Evolutionary conservation across 768 basidiomycete genomes (phyloP), one percentile per base, ranked within the genome.

Genomic region (Hydnum rufescens): DNA sequence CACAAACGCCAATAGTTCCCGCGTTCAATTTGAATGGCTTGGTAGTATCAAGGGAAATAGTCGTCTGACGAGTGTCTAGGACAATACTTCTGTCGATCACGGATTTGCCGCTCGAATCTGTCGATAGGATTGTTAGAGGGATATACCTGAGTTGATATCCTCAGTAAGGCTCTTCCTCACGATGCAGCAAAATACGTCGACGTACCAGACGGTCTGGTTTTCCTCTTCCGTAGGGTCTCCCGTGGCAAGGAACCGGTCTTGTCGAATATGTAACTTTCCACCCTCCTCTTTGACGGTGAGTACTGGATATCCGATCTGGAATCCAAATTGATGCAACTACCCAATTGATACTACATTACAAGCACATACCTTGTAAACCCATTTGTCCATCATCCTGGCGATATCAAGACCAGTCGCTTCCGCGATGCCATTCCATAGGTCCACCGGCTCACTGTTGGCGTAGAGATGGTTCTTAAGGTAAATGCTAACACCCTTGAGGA

Each of bases 381-480:
- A 97, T 62, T 81, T 82, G 54, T 84, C 76, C 87, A 95, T 92
- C 58, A 96, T 70, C 48, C 71, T 70, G 2, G 80, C 70, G 32
- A 92, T 73, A 57, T 93, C 77, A 16, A 31, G 6, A 18, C 49
- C 80, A 36, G 79, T 82, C 1, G 88, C 77, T 57, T 74, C 70
- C 43, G 75, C 69, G 53, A 96, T 85, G 29, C 86, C 89, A 53
- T 78, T 70, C 84, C 88, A 95, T 3, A 97, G 71, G 60, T 96
- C 84, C 43, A 72, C 74, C 2, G 88, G 92, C 43, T 78, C 75
- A 47, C 79, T 84, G 65, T 88, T 93, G 25, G 72, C 77, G 63
- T 81, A 97, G 4, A 90, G 68, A 58, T 85, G 80, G 55, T 78
- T 76, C 69, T 90, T 93, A 57, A 97, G 75, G 67, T 97, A 96